These are phyloP conservation scores for Periconia sp. DNA, from an alignment of 2,329 filamentous ascomycete species.

Conservation along the genomic window DNA sequence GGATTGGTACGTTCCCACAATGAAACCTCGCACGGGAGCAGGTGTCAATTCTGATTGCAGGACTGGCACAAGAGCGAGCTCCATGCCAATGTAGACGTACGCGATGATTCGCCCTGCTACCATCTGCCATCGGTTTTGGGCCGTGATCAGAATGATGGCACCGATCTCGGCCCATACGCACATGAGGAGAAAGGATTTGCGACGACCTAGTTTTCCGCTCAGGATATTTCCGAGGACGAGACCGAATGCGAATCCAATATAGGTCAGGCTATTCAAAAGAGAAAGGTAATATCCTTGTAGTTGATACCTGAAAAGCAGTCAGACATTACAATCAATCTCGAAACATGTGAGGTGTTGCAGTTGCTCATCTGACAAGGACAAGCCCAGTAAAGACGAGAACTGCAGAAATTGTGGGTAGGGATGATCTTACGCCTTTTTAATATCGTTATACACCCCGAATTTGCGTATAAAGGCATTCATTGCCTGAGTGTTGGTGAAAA, in stretches of 20 bases:
- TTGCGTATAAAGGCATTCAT: slow-evolving; percentile 6
- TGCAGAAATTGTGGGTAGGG: neutral
- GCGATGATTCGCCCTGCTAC: slow-evolving; percentile 13
- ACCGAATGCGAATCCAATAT: slow-evolving; percentile 11
- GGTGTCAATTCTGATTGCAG: slow-evolving; percentile 15
- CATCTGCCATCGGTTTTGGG: slow-evolving; percentile 10
- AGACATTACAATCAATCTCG: too few species aligned
- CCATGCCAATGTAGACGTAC: slow-evolving; percentile 16
- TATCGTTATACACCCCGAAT: slow-evolving; percentile 8
- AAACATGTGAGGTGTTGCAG: slow-evolving; percentile 1
- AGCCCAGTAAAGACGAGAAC: too few species aligned
- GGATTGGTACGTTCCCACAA: slow-evolving; percentile 13
- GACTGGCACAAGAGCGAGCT: slow-evolving; percentile 12
- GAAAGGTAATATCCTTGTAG: slow-evolving; percentile 7
- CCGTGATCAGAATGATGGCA: slow-evolving; percentile 8
- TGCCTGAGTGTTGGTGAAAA: slow-evolving; percentile 11
- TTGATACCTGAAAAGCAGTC: too few species aligned
- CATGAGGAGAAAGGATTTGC: slow-evolving; percentile 6
- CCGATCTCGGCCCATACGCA: slow-evolving; percentile 5
- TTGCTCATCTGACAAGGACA: too few species aligned
- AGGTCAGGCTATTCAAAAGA: slow-evolving; percentile 8
- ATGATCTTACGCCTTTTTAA: neutral
- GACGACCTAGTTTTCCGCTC: slow-evolving; percentile 6
- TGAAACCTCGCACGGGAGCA: slow-evolving; percentile 10
- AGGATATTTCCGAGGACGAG: slow-evolving; percentile 8